Base-by-base conservation (phyloP, 2,329 filamentous ascomycete species). In the Phoma sp. region DNA sequence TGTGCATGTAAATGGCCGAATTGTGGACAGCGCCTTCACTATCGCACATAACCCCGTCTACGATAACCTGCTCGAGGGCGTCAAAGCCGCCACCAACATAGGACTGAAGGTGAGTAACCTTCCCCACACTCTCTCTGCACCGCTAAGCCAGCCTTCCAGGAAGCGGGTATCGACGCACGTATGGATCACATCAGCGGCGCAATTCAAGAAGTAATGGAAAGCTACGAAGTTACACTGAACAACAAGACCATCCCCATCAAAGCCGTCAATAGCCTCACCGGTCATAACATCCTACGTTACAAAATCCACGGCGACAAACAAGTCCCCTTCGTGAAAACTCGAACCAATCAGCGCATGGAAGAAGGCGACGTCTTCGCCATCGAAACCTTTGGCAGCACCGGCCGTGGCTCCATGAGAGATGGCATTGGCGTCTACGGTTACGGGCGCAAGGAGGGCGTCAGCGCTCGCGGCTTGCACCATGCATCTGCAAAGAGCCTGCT, bases 361-460 rank as follows among this genome's bases (percentile, higher is more conserved):
- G 93, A 97, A 78, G 92, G 92, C 34, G 93, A 97, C 68, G 86
- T 92, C 23, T 97, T 96, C 74, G 93, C 93, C 55, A 96, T 97
- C 66, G 93, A 97, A 79, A 97, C 93, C 0, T 97, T 97, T 72
- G 93, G 93, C 59, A 96, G 88, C 73, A 97, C 93, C 17, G 93
- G 93, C 56, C 92, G 91, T 71, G 93, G 91, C 60, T 88, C 89
- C 66, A 88, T 96, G 51, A 81, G 85, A 61, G 92, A 97, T 69
- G 91, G 96, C 74, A 87, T 91, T 73, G 74, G 83, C 18, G 52
- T 71, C 7, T 69, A 68, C 42, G 66, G 66, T 74, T 97, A 97
- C 66, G 92, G 91, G 39, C 86, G 89, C 72, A 82, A 84, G 54
- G 75, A 80, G 32, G 86, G 93, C 72, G 87, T 86, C 5, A 84